Conservation (phyloP, 2,329 filamentous ascomycete species). For the Rhynchosporium secalis region DNA sequence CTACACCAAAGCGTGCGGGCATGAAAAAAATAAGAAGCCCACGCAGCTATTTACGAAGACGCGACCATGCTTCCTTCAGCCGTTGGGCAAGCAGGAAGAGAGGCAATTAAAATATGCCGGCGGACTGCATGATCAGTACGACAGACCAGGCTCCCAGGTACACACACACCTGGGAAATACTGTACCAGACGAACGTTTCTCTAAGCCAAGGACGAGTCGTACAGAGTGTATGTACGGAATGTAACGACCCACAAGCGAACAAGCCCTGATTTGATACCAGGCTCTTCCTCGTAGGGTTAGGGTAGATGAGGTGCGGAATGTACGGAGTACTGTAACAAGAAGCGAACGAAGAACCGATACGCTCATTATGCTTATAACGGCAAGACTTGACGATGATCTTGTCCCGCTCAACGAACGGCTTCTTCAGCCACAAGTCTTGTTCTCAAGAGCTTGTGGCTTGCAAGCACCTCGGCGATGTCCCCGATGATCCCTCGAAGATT, state of each 20-base stretch:
- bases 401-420: constrained; percentile 12
- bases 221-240: neutral
- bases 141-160: too few species aligned
- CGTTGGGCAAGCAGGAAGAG: neutral
- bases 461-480: constrained; percentile 1
- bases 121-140: neutral
- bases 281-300: neutral
- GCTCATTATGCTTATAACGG: neutral
- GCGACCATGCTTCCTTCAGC: neutral
- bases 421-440: constrained; percentile 24
- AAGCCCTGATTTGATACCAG: constrained; percentile 5
- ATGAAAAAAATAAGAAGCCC: neutral
- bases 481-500: constrained; percentile 15
- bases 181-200: constrained; percentile 8
- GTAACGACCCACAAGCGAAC: neutral
- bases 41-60: neutral
- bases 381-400: constrained; percentile 16
- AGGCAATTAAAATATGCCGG: constrained; percentile 1
- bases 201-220: neutral
- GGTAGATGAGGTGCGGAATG: too few species aligned
- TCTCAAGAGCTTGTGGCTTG: constrained; percentile 14
- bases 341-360: neutral
- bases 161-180: neutral
- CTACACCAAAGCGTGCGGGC: neutral
- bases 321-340: too few species aligned